A percentile compares a stretch with the other conserved stretches of the same genome.
Conservation (phyloP, 106 monocot genomes). For the Vanilla planifolia region DNA sequence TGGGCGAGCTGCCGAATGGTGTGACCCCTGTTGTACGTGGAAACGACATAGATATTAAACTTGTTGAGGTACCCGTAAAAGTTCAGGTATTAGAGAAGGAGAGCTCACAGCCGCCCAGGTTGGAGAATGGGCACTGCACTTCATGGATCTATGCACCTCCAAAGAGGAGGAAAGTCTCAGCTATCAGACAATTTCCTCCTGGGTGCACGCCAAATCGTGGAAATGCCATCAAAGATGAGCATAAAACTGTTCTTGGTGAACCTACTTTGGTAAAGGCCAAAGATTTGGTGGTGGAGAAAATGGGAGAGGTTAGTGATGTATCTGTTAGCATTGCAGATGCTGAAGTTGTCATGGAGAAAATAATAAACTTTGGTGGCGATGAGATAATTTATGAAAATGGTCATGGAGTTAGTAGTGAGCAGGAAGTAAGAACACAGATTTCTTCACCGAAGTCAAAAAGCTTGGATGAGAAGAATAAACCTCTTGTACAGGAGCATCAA, state of each 20-base stretch:
- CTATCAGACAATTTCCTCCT: conserved; percentile 9
- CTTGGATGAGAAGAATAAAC: background rate
- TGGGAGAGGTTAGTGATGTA: background rate
- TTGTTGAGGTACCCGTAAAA: background rate
- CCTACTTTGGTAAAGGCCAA: background rate
- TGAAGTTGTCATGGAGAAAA: background rate
- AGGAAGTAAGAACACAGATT: background rate
- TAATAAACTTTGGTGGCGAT: background rate
- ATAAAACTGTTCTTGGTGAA: background rate
- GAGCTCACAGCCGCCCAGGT: background rate
- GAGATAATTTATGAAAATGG: background rate
- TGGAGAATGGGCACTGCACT: background rate
- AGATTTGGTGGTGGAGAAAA: background rate
- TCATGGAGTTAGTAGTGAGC: background rate
- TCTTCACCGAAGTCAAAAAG: background rate
- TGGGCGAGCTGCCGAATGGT: background rate
- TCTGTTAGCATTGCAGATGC: background rate
- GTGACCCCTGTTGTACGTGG: background rate
- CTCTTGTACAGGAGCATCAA: background rate
- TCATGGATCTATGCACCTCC: background rate
- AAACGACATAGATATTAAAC: background rate
- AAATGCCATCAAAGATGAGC: background rate
- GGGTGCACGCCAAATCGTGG: conserved; percentile 1
- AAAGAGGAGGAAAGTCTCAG: conserved; percentile 5
- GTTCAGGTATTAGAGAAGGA: conserved; percentile 2